Percentiles rank a stretch among this genome's conserved stretches.
Conservation (phyloP, 2,329 filamentous ascomycete genomes). For the Fusarium foetens region DNA sequence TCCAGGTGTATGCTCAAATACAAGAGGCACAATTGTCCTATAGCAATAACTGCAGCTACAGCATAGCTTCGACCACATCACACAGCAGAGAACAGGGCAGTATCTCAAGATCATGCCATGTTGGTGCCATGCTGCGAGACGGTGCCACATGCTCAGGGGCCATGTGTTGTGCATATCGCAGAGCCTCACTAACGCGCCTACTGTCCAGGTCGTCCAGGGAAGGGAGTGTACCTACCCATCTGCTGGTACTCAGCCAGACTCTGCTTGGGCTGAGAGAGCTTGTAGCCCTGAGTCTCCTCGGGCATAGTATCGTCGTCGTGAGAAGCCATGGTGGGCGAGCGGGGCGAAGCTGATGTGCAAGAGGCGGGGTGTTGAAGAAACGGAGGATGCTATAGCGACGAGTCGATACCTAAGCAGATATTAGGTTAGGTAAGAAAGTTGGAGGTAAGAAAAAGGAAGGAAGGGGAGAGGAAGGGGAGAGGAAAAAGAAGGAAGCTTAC, state of each 20-base stretch:
- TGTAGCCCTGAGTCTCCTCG: conserved; percentile 94
- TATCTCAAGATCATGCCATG: conserved; percentile 22
- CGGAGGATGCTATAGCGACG: conserved; percentile 8
- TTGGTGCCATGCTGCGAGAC: conserved; percentile 14
- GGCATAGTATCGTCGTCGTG: conserved; percentile 84
- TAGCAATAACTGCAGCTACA: not conserved
- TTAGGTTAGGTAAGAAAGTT: conserved; percentile 6
- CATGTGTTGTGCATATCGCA: conserved; percentile 21
- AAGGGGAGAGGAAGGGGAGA: conserved; percentile 23
- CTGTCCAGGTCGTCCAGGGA: not conserved
- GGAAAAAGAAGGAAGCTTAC: conserved; percentile 34
- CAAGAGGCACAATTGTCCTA: not conserved
- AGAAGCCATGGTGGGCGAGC: conserved; percentile 68
- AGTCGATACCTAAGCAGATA: conserved; percentile 15
- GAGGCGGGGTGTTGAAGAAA: conserved; percentile 34
- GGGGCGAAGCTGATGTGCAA: conserved; percentile 22
- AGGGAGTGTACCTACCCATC: conserved; percentile 73
- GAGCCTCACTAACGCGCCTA: conserved; percentile 14
- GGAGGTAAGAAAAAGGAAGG: conserved; percentile 27
- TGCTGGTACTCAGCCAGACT: conserved; percentile 93
- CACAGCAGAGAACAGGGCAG: not conserved
- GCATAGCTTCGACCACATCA: not conserved
- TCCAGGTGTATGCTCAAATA: not conserved
- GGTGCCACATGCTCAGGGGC: conserved; percentile 13
- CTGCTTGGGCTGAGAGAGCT: conserved; percentile 96